Conservation (phyloP, 2,329 filamentous ascomycete species). For the Botrytis byssoidea region DNA sequence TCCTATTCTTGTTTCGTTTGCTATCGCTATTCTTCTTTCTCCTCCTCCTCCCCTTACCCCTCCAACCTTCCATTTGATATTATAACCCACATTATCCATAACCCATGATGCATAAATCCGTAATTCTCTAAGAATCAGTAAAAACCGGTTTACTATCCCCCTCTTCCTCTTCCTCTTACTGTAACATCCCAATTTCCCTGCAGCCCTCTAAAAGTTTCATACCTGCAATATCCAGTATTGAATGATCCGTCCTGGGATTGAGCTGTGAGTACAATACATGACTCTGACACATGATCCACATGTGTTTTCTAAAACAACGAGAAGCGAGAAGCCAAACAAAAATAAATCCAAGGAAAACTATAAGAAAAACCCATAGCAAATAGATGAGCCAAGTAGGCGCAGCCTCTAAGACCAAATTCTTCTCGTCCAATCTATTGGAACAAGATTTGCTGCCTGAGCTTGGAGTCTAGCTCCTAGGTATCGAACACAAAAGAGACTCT, state of each 20-base stretch:
- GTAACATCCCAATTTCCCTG: neutral
- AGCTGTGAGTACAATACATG: neutral
- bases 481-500: conserved; percentile 17
- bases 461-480: conserved; percentile 34
- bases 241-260: neutral
- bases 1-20: neutral
- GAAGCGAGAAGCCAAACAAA: neutral
- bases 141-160: neutral
- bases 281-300: conserved; percentile 12
- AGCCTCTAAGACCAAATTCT: conserved; percentile 11
- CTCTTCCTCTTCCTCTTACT: neutral
- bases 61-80: neutral
- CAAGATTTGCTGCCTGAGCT: conserved; percentile 32
- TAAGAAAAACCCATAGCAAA: neutral
- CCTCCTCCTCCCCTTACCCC: neutral
- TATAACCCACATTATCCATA: conserved; percentile 2
- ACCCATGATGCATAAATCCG: neutral
- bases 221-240: conserved; percentile 21
- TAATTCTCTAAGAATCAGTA: neutral
- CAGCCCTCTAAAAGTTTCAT: neutral
- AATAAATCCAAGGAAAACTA: neutral
- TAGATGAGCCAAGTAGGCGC: conserved; percentile 15
- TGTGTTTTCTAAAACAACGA: neutral
- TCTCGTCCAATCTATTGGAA: conserved; percentile 26
- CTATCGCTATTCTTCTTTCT: neutral